phyloP scores from a whole-genome alignment of 129 eudicot genomes.

The Heracleum sosnowskyi region DNA sequence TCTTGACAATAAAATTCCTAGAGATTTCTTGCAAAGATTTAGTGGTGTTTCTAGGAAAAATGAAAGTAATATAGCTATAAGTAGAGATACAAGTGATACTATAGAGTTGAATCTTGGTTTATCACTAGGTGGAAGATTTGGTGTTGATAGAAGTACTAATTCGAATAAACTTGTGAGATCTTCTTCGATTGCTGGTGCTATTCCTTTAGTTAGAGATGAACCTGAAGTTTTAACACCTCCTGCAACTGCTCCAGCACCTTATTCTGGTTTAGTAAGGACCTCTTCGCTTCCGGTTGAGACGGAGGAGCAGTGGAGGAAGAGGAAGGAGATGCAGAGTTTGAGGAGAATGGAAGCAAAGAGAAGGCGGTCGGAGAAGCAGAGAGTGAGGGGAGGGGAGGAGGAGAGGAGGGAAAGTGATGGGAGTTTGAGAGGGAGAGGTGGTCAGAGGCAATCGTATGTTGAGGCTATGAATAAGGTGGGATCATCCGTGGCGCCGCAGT shows the following conservation, averaged over 20 bases:
- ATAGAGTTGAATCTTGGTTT: constrained; percentile 51
- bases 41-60: constrained; percentile 9
- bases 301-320: constrained; percentile 60
- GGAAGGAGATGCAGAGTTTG: constrained; percentile 56
- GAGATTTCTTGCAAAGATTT: constrained; percentile 44
- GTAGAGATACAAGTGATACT: constrained; percentile 4
- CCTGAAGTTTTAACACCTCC: constrained; percentile 18
- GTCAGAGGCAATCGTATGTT: constrained; percentile 29
- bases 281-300: constrained; percentile 61
- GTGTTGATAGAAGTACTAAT: constrained; percentile 36
- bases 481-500: constrained; percentile 17
- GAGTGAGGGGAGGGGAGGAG: constrained; percentile 21
- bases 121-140: constrained; percentile 59
- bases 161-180: constrained; percentile 33
- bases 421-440: constrained; percentile 29
- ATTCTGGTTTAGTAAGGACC: constrained; percentile 31
- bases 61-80: constrained; percentile 16
- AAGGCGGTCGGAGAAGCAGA: constrained; percentile 51
- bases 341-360: constrained; percentile 62
- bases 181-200: constrained; percentile 38
- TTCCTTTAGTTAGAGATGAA: constrained; percentile 36
- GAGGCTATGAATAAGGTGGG: constrained; percentile 21
- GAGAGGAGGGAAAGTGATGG: constrained; percentile 2
- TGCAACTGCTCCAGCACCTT: constrained; percentile 11
- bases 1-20: constrained; percentile 27